phyloP scores from a whole-genome alignment of 1,284 basidiomycete species.

The Nidula niveotomentosa region DNA sequence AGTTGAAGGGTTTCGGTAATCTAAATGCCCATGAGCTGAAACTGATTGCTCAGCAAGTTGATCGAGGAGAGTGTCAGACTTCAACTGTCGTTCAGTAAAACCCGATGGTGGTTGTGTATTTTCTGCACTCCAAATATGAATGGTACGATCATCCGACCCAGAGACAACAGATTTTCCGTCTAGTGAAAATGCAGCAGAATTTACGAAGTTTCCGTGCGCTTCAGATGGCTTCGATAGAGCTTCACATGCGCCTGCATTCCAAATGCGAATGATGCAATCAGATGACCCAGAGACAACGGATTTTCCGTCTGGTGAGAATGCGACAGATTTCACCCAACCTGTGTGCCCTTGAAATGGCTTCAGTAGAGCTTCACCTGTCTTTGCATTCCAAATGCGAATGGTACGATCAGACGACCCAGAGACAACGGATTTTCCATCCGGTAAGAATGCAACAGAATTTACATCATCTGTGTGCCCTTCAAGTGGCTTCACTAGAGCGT shows the following conservation, averaged over 20 bases:
- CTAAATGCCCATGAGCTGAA: background rate
- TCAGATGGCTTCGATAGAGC: background rate
- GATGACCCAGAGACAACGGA: constrained; percentile 5
- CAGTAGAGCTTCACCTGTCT: background rate
- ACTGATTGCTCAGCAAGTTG: background rate
- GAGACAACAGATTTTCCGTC: background rate
- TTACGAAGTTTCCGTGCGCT: too few species aligned
- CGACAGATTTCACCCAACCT: background rate
- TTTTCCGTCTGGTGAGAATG: constrained; percentile 9
- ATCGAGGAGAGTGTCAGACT: background rate
- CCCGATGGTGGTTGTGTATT: background rate
- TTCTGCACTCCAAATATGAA: background rate
- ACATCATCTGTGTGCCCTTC: background rate
- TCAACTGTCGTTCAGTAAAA: background rate
- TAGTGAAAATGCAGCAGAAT: background rate
- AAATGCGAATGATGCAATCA: constrained; percentile 4
- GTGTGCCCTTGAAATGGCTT: constrained; percentile 2
- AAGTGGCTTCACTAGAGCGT: background rate
- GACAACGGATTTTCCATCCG: background rate
- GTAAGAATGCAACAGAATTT: background rate
- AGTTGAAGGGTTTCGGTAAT: background rate
- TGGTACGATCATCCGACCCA: background rate
- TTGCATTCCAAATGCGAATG: constrained; percentile 8
- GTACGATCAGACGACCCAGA: constrained; percentile 6
- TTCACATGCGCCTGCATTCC: constrained; percentile 5